Base-by-base conservation (phyloP, 202 grass and related monocot species). In the Schoenoplectus tabernaemontani region DNA sequence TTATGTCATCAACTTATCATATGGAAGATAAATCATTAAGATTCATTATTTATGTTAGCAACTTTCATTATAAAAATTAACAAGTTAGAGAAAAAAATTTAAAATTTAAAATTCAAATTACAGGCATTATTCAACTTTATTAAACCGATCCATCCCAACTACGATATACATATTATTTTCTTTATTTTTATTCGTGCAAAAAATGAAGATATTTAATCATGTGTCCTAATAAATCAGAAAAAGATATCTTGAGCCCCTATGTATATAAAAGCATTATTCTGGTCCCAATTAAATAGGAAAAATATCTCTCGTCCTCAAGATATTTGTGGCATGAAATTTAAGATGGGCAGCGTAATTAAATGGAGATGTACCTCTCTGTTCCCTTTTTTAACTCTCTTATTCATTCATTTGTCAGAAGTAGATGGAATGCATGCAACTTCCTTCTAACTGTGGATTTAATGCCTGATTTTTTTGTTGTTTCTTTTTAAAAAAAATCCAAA, bases 361-460 rank as follows among this genome's bases (percentile, higher is more conserved):
- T 75, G 30, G 70, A 75, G 15, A 56, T 75, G 47, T 54, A 75
- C 70, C 46, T 74, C 16, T 56, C 7, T 75, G 70, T 56, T 56
- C 70, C 44, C 20, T 22, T 53, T 71, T 75, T 33, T 54, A 75
- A 54, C 16, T 33, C 47, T 74, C 26, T 36, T 75, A 75, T 75
- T 75, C 47, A 75, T 33, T 53, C 17, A 28, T 75, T 75, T 36
- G 70, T 75, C 44, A 75, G 47, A 54, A 54, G 70, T 32, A 33
- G 46, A 51, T 54, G 70, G 46, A 75, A 75, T 20, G 19, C 57
- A 78, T 78, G 76, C 11, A 78, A 61, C 76, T 62, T 78, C 53
- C 54, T 78, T 78, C 34, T 41, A 13, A 78, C 53, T 22, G 24
- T 59, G 75, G 0, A 59, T 78, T 78, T 41, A 56, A 78, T 78